Conservation (phyloP, 78 protist genomes). For the Corallochytrium limacisporum region DNA sequence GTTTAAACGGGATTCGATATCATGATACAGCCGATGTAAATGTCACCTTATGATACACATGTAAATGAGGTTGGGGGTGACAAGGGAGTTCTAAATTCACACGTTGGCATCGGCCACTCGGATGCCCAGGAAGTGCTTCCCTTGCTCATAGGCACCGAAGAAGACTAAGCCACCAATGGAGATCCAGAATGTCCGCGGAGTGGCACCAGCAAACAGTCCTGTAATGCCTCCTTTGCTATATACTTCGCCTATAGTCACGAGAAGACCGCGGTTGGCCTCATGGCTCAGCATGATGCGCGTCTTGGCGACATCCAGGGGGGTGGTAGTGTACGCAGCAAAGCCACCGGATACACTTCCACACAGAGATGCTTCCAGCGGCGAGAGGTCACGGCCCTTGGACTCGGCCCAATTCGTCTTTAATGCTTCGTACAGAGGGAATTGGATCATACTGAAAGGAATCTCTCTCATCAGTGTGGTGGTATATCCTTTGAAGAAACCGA, state of each 20-base stretch:
- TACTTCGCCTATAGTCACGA: too few relatives aligned
- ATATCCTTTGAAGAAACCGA: conserved; percentile 4
- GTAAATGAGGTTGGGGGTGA: too few relatives aligned
- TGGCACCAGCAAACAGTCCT: conserved; percentile 13
- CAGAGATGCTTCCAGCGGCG: conserved; percentile 3
- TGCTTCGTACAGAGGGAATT: conserved; percentile 44
- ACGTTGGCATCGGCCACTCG: too few relatives aligned
- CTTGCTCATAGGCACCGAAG: conserved; percentile 45
- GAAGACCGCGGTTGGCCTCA: neutral
- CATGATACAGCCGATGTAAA: too few relatives aligned
- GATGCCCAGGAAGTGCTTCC: too few relatives aligned
- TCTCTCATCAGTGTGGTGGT: conserved; percentile 10
- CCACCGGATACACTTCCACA: conserved; percentile 48
- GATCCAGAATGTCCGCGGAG: conserved; percentile 26
- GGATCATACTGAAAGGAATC: conserved; percentile 44
- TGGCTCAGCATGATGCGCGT: conserved; percentile 47
- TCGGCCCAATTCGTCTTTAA: conserved; percentile 2
- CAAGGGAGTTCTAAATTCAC: too few relatives aligned
- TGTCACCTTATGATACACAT: too few relatives aligned
- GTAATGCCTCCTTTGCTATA: too few relatives aligned
- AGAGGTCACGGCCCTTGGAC: neutral
- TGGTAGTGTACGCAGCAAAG: conserved; percentile 26
- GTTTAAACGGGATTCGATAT: too few relatives aligned
- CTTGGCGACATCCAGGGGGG: conserved; percentile 60
- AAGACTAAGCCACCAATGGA: conserved; percentile 27